phyloP scores from a whole-genome alignment of 2,329 filamentous ascomycete species.

The Didymella exigua region DNA sequence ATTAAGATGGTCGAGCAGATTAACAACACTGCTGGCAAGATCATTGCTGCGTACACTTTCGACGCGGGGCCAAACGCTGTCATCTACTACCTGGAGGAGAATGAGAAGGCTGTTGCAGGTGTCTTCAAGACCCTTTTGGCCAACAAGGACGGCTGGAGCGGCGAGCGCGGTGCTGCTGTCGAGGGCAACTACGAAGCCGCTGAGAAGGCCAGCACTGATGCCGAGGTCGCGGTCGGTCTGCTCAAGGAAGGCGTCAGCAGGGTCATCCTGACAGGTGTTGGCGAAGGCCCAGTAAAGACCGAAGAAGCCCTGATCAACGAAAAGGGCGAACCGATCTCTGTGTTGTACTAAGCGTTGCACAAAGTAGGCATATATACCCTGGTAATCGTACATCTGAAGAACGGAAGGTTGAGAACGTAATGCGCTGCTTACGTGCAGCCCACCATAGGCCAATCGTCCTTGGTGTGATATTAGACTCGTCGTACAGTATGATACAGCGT shows the following conservation, averaged over 20 bases:
- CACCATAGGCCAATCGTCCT: background rate
- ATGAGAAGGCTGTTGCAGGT: slow-evolving; percentile 74
- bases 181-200: slow-evolving; percentile 62
- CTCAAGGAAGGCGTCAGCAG: slow-evolving; percentile 82
- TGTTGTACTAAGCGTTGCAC: slow-evolving; percentile 10
- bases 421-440: background rate
- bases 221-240: slow-evolving; percentile 46
- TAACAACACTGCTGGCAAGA: slow-evolving; percentile 78
- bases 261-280: slow-evolving; percentile 89
- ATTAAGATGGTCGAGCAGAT: slow-evolving; percentile 88
- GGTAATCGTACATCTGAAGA: background rate
- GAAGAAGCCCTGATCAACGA: slow-evolving; percentile 76
- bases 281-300: slow-evolving; percentile 83
- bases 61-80: slow-evolving; percentile 97
- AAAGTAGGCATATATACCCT: slow-evolving; percentile 16
- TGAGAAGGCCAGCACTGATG: slow-evolving; percentile 61
- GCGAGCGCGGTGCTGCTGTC: slow-evolving; percentile 58
- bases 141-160: slow-evolving; percentile 73
- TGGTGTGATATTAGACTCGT: background rate
- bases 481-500: slow-evolving; percentile 11
- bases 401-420: background rate
- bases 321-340: slow-evolving; percentile 49
- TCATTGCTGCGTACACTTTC: slow-evolving; percentile 92
- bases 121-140: slow-evolving; percentile 73
- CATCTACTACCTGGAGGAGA: slow-evolving; percentile 88